Conservation (phyloP, 2,329 filamentous ascomycete genomes). For the Diaporthe ilicicola region DNA sequence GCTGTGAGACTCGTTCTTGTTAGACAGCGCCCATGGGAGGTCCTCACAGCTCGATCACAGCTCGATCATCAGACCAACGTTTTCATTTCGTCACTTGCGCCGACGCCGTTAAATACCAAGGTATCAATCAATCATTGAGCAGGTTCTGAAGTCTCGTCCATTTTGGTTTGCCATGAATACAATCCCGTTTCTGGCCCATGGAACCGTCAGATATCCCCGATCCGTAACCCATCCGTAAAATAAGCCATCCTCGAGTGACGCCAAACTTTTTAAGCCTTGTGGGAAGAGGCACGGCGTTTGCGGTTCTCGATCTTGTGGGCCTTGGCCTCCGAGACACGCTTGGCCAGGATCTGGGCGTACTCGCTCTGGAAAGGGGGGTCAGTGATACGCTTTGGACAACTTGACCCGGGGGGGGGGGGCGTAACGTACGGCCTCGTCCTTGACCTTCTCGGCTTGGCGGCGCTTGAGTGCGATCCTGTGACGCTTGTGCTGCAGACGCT, state of each 20-base stretch:
- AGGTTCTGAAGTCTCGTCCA: conserved; percentile 35
- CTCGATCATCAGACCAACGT: conserved; percentile 14
- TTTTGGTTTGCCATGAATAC: conserved; percentile 41
- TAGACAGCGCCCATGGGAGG: not conserved
- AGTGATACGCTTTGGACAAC: conserved; percentile 43
- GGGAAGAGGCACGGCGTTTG: conserved; percentile 97
- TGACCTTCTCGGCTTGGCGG: conserved; percentile 94
- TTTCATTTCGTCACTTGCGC: conserved; percentile 32
- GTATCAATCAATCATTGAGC: conserved; percentile 33
- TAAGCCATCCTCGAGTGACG: conserved; percentile 44
- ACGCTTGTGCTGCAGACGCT: conserved; percentile 99
- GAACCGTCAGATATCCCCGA: conserved; percentile 31
- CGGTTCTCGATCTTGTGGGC: conserved; percentile 89
- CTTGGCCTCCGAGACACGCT: conserved; percentile 97
- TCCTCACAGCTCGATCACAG: conserved; percentile 1
- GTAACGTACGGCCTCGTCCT: conserved; percentile 94
- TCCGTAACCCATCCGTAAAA: conserved; percentile 43
- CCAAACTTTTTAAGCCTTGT: conserved; percentile 72
- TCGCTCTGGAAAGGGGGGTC: conserved; percentile 74
- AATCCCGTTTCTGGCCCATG: conserved; percentile 33
- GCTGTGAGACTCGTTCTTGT: not conserved
- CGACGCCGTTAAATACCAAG: conserved; percentile 33
- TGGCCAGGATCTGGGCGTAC: conserved; percentile 94
- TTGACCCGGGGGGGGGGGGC: not conserved
- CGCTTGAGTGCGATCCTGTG: conserved; percentile 98